Percentiles rank a stretch among this genome's conserved stretches.
Conservation (phyloP, 768 basidiomycete genomes). For the Polyporus arcularius region DNA sequence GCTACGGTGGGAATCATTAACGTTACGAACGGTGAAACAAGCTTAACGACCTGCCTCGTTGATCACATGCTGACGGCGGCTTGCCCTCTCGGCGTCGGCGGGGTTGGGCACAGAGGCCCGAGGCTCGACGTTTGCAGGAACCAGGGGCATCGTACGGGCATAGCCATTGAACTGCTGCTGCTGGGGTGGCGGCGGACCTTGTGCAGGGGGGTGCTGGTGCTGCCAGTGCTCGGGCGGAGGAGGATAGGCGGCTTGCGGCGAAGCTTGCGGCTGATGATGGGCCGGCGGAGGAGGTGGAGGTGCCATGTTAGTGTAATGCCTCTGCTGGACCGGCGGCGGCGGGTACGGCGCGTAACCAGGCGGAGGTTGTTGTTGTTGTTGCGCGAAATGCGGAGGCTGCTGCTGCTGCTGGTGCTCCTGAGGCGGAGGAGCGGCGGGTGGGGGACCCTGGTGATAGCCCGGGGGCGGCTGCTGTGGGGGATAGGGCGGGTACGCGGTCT, state of each 20-base stretch:
- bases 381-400: conserved; percentile 39
- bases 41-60: conserved; percentile 39
- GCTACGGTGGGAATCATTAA: conserved; percentile 37
- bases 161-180: conserved; percentile 29
- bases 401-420: conserved; percentile 47
- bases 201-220: conserved; percentile 17
- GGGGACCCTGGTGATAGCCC: conserved; percentile 38
- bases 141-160: conserved; percentile 39
- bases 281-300: conserved; percentile 20
- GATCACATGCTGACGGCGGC: conserved; percentile 32
- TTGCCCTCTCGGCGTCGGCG: conserved; percentile 38
- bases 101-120: conserved; percentile 36
- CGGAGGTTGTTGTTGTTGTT: conserved; percentile 12
- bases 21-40: background rate
- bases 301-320: conserved; percentile 19
- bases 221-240: conserved; percentile 29
- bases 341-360: conserved; percentile 27
- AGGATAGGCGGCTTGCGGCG: conserved; percentile 14
- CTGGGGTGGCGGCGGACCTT: conserved; percentile 10
- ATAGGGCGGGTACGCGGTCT: conserved; percentile 44
- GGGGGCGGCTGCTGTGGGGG: conserved; percentile 41
- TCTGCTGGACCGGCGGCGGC: conserved; percentile 24
- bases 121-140: conserved; percentile 44
- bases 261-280: conserved; percentile 26
- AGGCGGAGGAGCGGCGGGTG: conserved; percentile 34